Base-by-base conservation (phyloP, 192 early-diverging fungal species). In the Lobosporangium transversale region DNA sequence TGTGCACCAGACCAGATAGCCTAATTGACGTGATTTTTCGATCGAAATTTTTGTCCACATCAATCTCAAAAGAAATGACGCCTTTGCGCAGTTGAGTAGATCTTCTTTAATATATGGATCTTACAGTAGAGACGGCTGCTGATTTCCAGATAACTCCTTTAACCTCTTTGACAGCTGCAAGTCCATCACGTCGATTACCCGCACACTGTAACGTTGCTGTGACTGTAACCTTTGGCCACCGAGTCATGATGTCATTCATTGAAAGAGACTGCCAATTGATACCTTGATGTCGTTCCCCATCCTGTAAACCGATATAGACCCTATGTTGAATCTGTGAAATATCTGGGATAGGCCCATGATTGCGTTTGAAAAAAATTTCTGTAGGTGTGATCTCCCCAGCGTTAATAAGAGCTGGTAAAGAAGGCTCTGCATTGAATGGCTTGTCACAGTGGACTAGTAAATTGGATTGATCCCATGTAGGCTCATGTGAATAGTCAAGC, bases 371-470 rank as follows among this genome's bases (percentile, higher is more conserved):
- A 68, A 94, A 93, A 42, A 83, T 66, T 8, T 87, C 80, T 26
- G 85, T 89, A 0, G 93, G 93, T 11, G 95, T 97, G 50, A 94
- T 83, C 76, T 86, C 87, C 53, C 81, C 66, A 45, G 90, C 83
- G 31, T 57, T 56, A 12, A 89, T 79, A 9, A 94, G 84, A 47
- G 70, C 74, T 11, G 85, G 79, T 7, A 87, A 79, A 0, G 82
- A 78, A 2, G 91, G 89, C 59, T 97, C 95, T 37, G 95, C 95
- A 57, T 97, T 97, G 78, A 93, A 94, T 0, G 95, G 95, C 47
- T 81, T 73, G 33, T 85, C 78, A 53, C 86, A 83, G 7, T 88
- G 88, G 2, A 92, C 84, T 4, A 91, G 79, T 37, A 94, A 84
- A 44, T 80, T 80, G 20, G 66, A 53, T 12, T 86, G 84, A 43